A percentile compares a stretch with the other conserved stretches of the same genome.
These are phyloP conservation scores for Aspergillus candidus DNA, from an alignment of 2,329 filamentous ascomycete genomes.

Conservation along the genomic window DNA sequence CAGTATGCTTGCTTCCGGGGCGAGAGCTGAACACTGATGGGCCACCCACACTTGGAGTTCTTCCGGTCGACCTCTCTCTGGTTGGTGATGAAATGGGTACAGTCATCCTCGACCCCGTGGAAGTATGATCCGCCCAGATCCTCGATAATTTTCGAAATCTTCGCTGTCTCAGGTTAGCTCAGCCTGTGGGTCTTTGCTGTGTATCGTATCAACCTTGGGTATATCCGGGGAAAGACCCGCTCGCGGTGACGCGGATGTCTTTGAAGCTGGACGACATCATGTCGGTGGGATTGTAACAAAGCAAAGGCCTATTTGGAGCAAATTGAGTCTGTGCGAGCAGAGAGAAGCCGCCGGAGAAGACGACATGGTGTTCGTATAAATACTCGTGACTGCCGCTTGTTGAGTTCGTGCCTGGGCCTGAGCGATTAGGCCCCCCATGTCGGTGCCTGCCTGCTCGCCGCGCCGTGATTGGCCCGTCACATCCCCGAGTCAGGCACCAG, in stretches of 20 bases:
- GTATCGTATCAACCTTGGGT: constrained; percentile 42
- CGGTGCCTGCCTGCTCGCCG: too few relatives aligned
- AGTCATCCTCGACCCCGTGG: constrained; percentile 22
- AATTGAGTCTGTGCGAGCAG: too few relatives aligned
- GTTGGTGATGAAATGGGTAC: constrained; percentile 36
- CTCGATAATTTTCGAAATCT: constrained; percentile 29
- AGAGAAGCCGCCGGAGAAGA: too few relatives aligned
- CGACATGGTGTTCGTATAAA: too few relatives aligned
- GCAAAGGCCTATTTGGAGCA: too few relatives aligned
- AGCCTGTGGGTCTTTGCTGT: constrained; percentile 1
- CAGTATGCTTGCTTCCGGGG: constrained; percentile 37
- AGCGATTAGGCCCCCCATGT: too few relatives aligned
- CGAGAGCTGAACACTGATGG: constrained; percentile 29
- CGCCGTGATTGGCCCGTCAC: too few relatives aligned
- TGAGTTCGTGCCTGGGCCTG: too few relatives aligned
- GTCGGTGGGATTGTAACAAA: too few relatives aligned
- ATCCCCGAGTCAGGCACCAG: too few relatives aligned
- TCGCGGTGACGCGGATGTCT: constrained; percentile 46
- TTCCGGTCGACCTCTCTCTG: constrained; percentile 33
- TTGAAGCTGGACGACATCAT: constrained; percentile 17
- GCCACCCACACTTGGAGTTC: constrained; percentile 28
- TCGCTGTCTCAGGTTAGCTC: constrained; percentile 17
- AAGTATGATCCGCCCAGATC: constrained; percentile 30
- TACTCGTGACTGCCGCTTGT: too few relatives aligned
- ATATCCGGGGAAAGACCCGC: constrained; percentile 53